Percentiles rank a stretch among this genome's conserved stretches.
These are phyloP conservation scores for Lactifluus echinatus DNA, from an alignment of 768 basidiomycete species.

Conservation along the genomic window DNA sequence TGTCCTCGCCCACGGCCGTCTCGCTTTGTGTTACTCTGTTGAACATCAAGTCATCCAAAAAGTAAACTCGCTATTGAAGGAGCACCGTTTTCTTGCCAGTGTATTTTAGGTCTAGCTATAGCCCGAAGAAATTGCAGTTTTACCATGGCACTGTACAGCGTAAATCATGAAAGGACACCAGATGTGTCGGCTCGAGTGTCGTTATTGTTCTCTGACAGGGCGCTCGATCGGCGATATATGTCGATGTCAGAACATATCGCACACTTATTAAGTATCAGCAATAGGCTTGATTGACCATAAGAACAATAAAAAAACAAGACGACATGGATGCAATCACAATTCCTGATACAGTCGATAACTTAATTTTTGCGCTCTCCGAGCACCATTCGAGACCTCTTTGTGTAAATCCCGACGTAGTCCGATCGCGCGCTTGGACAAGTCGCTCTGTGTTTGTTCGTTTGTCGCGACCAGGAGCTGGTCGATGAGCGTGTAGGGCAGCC, in stretches of 20 bases:
- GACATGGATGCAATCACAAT: neutral
- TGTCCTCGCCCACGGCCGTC: neutral
- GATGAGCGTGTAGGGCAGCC: conserved; percentile 77
- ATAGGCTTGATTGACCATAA: neutral
- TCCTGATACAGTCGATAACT: conserved; percentile 26
- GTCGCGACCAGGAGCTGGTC: conserved; percentile 73
- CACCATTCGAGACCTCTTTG: conserved; percentile 50
- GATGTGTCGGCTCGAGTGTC: no score
- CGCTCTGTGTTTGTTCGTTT: conserved; percentile 35
- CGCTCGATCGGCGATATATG: no score
- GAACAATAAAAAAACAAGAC: neutral
- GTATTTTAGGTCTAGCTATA: neutral
- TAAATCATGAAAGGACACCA: no score
- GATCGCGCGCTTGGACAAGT: conserved; percentile 36
- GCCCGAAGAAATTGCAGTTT: no score
- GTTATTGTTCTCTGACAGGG: neutral
- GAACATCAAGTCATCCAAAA: neutral
- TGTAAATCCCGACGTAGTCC: conserved; percentile 43
- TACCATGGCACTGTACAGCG: no score
- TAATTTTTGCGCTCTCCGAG: conserved; percentile 62
- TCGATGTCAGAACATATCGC: no score
- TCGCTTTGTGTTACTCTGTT: neutral
- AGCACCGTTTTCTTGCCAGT: neutral
- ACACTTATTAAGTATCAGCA: no score
- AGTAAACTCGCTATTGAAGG: neutral